Evolutionary conservation across 441 rosid species (phyloP), one percentile per base, ranked within the genome.

Genomic region (Geranium incanum): DNA sequence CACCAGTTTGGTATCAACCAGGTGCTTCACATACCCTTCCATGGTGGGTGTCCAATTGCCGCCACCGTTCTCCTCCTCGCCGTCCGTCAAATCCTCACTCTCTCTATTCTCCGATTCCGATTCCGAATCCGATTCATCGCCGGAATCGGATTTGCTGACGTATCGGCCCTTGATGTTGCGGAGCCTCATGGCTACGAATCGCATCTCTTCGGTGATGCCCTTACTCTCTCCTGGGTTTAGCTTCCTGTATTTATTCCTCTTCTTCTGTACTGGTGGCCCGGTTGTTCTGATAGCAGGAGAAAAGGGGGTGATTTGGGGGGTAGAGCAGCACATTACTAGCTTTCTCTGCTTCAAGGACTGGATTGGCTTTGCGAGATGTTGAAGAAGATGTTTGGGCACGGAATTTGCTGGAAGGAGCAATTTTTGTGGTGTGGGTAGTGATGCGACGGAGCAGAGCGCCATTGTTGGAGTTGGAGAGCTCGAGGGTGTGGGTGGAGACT

Each of bases 121-220:
- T 12, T 50, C 57, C 15, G 11, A 13, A 1, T 4, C 57, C 15
- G 57, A 50, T 9, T 8, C 7, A 45, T 45, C 55, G 12, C 9
- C 11, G 55, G 55, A 45, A 9, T 12, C n/a, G 16, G 68, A 52
- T 59, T 65, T 73, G 76, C 81, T 74, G 71, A 77, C 71, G 74
- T 83, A 72, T 71, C 83, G 86, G 33, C 93, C 92, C 21, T 85
- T 85, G 57, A 82, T 45, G 75, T 93, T 91, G 67, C 92, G 92
- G 66, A 91, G 92, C 75, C 86, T 81, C 98, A 89, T 87, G 9
- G 97, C 95, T 15, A 93, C 93, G 75, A 93, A 93, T 77, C 96
- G 85, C 97, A 93, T 88, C 81, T 93, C 98, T 81, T 86, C 95
- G 9, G 95, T 86, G 43, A 91, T 91, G 0, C 98, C 98, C 66